Conservation (phyloP, 78 protist species). For the Emiliania huxleyi region DNA sequence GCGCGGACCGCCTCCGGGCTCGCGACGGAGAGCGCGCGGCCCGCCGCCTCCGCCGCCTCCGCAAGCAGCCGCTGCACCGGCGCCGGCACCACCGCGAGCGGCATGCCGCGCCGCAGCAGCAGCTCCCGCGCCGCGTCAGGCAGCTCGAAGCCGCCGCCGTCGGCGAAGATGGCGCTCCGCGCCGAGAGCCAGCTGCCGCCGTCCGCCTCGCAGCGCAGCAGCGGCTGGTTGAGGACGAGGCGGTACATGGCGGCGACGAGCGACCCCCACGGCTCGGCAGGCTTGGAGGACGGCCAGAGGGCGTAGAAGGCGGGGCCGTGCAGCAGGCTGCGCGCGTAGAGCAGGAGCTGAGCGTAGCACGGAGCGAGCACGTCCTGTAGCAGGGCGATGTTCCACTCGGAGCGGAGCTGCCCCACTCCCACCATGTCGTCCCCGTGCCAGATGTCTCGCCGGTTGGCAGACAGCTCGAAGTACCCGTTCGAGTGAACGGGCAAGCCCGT, state of each 20-base stretch:
- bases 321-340: neutral
- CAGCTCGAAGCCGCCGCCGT: neutral
- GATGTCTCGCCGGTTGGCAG: constrained; percentile 46
- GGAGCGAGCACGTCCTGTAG: constrained; percentile 11
- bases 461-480: constrained; percentile 42
- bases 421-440: constrained; percentile 41
- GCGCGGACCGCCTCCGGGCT: neutral
- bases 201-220: too few species aligned
- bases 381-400: constrained; percentile 27
- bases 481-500: constrained; percentile 51
- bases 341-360: neutral
- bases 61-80: too few species aligned
- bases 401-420: constrained; percentile 21
- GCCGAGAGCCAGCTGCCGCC: neutral
- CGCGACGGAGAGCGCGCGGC: neutral
- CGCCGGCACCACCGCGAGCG: too few species aligned
- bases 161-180: neutral
- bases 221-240: neutral
- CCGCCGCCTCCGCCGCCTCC: too few species aligned
- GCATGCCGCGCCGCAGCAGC: neutral
- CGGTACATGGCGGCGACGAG: neutral
- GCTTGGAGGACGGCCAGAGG: neutral
- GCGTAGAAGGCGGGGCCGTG: neutral
- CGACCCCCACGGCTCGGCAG: neutral
- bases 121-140: neutral